Base-by-base conservation (phyloP, 306 rosid species). In the Castanea sativa region DNA sequence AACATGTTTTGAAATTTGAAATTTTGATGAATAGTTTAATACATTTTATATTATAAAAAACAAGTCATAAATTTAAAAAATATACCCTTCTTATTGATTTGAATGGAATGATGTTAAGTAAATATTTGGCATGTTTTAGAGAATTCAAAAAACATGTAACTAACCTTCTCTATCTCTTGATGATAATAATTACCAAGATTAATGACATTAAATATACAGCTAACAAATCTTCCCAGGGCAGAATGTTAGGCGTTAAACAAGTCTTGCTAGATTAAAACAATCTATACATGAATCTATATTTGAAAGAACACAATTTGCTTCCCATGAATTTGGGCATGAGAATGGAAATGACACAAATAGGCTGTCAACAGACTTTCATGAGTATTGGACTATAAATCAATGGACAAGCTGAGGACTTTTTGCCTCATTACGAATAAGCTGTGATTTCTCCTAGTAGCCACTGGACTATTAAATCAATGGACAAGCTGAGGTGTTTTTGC, bases 251-350 rank as follows among this genome's bases (percentile, higher is more conserved):
- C 64, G 33, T 57, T 21, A 55, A 35, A 35, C 12, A 71, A 71
- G 55, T 27, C 53, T 45, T 35, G 3, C 19, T 74, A 52, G 14
- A 23, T 11, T 10, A 23, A 55, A 82, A 45, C 32, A 55, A 16
- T 30, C 30, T 11, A 18, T 21, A 11, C 29, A 25, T 73, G 41
- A 76, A 73, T 23, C 75, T 55, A 52, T 60, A 64, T 60, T 63
- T 33, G 68, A 51, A 53, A 59, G 20, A 33, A 58, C 19, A 25
- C 43, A 4, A 35, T 59, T 41, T 56, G 69, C 72, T 61, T 64
- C 52, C 21, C 56, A 69, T 51, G 25, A 81, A 20, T 45, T 63
- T 57, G 68, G 63, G 33, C 25, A 30, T 63, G 23, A 85, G 53
- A 76, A 71, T 69, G n/a, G 45, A 55, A 45, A 45, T 29, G 52